phyloP scores from a whole-genome alignment of 2,329 filamentous ascomycete species.

The Madurella fahalii region DNA sequence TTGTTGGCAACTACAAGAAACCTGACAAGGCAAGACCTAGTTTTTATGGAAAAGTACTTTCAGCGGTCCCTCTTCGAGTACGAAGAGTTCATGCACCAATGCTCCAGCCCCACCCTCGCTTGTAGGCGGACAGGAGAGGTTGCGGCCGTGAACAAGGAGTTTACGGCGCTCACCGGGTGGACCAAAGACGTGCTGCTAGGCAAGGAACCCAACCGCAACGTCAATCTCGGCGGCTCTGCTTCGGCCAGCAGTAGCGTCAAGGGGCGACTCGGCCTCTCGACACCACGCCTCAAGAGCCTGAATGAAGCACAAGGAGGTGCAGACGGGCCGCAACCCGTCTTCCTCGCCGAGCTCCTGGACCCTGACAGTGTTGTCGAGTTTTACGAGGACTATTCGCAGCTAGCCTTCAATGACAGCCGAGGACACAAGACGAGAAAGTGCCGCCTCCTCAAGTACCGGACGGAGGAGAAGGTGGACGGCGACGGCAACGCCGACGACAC shows the following conservation, averaged over 20 bases:
- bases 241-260: slow-evolving; percentile 39
- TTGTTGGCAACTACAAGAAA: slow-evolving; percentile 90
- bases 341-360: slow-evolving; percentile 87
- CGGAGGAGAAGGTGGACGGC: slow-evolving; percentile 55
- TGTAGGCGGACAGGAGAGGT: slow-evolving; percentile 90
- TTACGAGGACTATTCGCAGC: slow-evolving; percentile 89
- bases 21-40: slow-evolving; percentile 80
- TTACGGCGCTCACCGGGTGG: slow-evolving; percentile 94
- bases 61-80: slow-evolving; percentile 91
- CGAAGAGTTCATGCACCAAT: slow-evolving; percentile 85
- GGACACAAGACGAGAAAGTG: slow-evolving; percentile 80
- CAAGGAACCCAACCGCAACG: slow-evolving; percentile 80
- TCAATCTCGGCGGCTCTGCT: slow-evolving; percentile 63
- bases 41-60: slow-evolving; percentile 98
- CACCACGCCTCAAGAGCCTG: slow-evolving; percentile 48
- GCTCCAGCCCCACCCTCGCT: slow-evolving; percentile 85
- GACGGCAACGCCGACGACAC: slow-evolving; percentile 28
- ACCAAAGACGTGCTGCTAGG: slow-evolving; percentile 84
- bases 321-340: slow-evolving; percentile 67
- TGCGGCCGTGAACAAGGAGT: slow-evolving; percentile 94
- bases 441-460: slow-evolving; percentile 85
- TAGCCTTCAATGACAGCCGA: slow-evolving; percentile 87
- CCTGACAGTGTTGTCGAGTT: slow-evolving; percentile 92
- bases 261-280: slow-evolving; percentile 43
- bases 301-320: slow-evolving; percentile 36